A percentile compares a stretch with the other conserved stretches of the same genome.
Evolutionary conservation across 163 green algal genomes (phyloP).

Genomic region (Scenedesmus sp.): DNA sequence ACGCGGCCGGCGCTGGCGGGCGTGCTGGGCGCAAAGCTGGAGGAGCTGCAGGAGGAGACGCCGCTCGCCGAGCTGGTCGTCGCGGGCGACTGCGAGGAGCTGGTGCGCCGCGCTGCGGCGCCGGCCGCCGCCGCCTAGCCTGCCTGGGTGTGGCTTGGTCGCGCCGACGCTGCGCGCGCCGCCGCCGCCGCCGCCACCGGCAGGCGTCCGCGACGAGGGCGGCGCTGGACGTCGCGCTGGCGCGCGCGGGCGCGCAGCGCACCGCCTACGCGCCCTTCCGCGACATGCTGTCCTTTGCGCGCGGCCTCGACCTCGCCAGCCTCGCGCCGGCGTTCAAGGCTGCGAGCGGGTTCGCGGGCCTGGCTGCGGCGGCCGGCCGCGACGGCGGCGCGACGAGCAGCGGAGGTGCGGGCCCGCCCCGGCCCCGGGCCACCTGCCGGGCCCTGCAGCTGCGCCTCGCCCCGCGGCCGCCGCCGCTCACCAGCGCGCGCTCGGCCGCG

Average conservation of each 20-base stretch:
- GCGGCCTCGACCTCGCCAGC: constrained; percentile 56
- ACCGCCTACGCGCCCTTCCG: constrained; percentile 57
- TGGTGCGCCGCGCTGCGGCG: constrained; percentile 60
- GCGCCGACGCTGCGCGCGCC: too few species aligned
- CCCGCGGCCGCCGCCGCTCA: too few species aligned
- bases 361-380: constrained; percentile 9
- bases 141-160: too few species aligned
- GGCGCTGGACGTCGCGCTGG: constrained; percentile 66
- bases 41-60: constrained; percentile 52
- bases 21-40: constrained; percentile 63
- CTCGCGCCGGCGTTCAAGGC: constrained; percentile 59
- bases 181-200: not conserved
- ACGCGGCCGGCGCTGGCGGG: constrained; percentile 51
- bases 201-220: constrained; percentile 44
- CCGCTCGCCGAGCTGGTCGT: constrained; percentile 75
- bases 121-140: not conserved
- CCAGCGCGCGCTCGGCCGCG: too few species aligned
- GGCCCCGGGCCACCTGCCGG: not conserved
- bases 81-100: constrained; percentile 59
- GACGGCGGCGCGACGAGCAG: not conserved
- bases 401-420: not conserved
- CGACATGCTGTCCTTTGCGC: constrained; percentile 66
- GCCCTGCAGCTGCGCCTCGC: not conserved
- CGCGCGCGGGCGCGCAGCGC: constrained; percentile 67
- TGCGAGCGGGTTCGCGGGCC: constrained; percentile 28